Evolutionary conservation across 768 basidiomycete genomes (phyloP).

Genomic region (Mycena epipterygia): DNA sequence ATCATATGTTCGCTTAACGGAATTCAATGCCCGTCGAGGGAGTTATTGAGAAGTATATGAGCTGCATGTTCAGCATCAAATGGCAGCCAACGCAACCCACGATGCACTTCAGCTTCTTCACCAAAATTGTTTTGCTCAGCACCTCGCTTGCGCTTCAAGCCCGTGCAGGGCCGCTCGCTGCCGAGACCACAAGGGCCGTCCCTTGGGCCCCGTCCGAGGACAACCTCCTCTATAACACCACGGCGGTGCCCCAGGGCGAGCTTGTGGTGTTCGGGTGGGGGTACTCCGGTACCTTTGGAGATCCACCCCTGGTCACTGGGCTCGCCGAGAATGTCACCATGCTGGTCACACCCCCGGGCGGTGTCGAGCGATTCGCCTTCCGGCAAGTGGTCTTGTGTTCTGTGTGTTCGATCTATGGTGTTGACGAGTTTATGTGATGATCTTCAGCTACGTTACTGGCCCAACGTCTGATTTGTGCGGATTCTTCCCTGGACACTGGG

Average conservation of each 20-base stretch:
- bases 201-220: slow-evolving; percentile 16
- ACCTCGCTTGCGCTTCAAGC: slow-evolving; percentile 5
- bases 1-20: slow-evolving; percentile 7
- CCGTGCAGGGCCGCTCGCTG: slow-evolving; percentile 2
- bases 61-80: slow-evolving; percentile 4
- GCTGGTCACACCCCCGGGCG: slow-evolving; percentile 8
- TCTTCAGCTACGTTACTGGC: slow-evolving; percentile 6
- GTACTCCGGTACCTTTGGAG: slow-evolving; percentile 1
- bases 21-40: slow-evolving; percentile 8
- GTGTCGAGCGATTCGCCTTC: slow-evolving; percentile 1
- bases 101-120: slow-evolving; percentile 2
- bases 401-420: neutral
- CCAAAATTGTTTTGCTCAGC: slow-evolving; percentile 6
- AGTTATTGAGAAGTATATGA: slow-evolving; percentile 8
- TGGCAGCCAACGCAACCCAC: slow-evolving; percentile 4
- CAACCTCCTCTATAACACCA: slow-evolving; percentile 11
- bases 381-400: slow-evolving; percentile 11
- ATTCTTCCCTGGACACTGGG: slow-evolving; percentile 3
- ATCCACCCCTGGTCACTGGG: neutral
- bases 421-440: slow-evolving; percentile 2
- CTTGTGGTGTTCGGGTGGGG: slow-evolving; percentile 4
- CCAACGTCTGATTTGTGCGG: slow-evolving; percentile 9
- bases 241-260: slow-evolving; percentile 1
- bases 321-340: slow-evolving; percentile 6
- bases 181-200: neutral